Evolutionary conservation across 768 basidiomycete species (phyloP), one percentile per base, ranked within the genome.

Genomic region (Xerocomellus chrysenteron): DNA sequence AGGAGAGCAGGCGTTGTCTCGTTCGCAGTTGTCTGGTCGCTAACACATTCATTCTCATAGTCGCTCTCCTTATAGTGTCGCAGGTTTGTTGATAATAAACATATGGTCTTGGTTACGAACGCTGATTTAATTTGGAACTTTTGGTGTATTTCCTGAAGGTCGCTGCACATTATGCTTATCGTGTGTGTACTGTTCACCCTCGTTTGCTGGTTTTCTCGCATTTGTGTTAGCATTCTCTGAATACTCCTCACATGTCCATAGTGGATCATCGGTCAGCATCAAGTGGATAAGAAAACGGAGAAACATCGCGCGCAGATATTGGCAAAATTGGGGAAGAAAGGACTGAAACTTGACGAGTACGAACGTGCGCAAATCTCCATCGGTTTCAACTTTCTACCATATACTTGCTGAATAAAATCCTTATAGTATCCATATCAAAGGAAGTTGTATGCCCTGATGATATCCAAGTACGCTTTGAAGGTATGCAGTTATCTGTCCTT

Each of bases 381-480:
- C 3, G 13, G 7, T 13, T 13, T 33, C 17, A 30, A 10, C 16
- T 13, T 13, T 33, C 17, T 36, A 10, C 16, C 28, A 10, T 19
- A 14, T 17, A 10, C 14, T 24, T 3, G 1, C 40, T 46, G 28
- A 50, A 52, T 32, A 50, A 30, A 24, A 60, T 60, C 11, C 10
- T 24, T 55, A 2, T 58, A 91, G 90, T 84, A 55, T 86, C 86
- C 41, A 93, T 98, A 54, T 92, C 96, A 5, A 90, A 88, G 39
- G 95, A 98, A 65, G 85, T 98, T 21, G 92, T 98, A 58, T 89
- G 92, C 63, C 92, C 93, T 3, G 92, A 94, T 69, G 91, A 95
- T 65, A 95, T 96, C 52, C 74, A 80, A 47, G 81, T 90, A 47
- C 77, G 76, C 21, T 95, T 95, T 70, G 72, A 80, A 24, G 93